Evolutionary conservation across 2,329 filamentous ascomycete species (phyloP).

Genomic region (Fusarium tjaetaba): DNA sequence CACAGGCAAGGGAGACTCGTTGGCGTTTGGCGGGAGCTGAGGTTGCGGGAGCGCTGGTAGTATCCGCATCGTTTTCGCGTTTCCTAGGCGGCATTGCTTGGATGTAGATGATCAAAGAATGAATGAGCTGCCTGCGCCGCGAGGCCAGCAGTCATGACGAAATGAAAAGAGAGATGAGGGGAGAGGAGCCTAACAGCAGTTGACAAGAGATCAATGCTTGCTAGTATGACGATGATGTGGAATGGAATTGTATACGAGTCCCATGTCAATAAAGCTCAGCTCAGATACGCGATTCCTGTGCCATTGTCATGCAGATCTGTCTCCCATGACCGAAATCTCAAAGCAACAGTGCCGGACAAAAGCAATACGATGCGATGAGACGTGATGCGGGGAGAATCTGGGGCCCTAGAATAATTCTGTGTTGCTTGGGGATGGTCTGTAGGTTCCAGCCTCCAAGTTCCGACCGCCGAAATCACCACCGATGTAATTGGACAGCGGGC

Average conservation of each 20-base stretch:
- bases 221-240: constrained; percentile 21
- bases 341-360: not conserved
- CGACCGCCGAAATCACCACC: constrained; percentile 18
- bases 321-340: constrained; percentile 17
- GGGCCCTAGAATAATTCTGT: constrained; percentile 38
- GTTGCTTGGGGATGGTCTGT: constrained; percentile 22
- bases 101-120: constrained; percentile 14
- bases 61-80: constrained; percentile 45
- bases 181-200: not conserved
- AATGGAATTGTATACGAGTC: constrained; percentile 8
- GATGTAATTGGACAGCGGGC: constrained; percentile 23
- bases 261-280: constrained; percentile 36
- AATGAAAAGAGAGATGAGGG: constrained; percentile 3
- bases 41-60: constrained; percentile 36
- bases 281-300: constrained; percentile 25
- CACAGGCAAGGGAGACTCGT: constrained; percentile 74
- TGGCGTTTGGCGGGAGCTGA: constrained; percentile 62
- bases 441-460: constrained; percentile 26
- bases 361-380: constrained; percentile 12
- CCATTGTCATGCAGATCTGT: constrained; percentile 24
- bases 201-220: not conserved
- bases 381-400: constrained; percentile 40
- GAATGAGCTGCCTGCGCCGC: constrained; percentile 37
- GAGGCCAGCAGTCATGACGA: constrained; percentile 40
- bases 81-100: constrained; percentile 54